Base-by-base conservation (phyloP, 129 eudicot genomes). In the Helichrysum umbraculigerum region DNA sequence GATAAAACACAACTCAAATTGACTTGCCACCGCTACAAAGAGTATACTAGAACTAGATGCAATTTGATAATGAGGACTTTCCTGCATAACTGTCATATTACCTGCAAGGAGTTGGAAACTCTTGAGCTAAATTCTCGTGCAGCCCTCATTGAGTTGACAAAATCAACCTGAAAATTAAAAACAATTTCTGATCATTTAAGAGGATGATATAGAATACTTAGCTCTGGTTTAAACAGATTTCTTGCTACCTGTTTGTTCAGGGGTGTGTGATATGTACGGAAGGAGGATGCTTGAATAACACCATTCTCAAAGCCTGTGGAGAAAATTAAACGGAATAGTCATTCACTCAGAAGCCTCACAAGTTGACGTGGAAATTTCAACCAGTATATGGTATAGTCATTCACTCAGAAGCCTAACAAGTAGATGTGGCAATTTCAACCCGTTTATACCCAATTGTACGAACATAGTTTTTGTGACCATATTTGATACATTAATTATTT, bases 221-320 rank as follows among this genome's bases (percentile, higher is more conserved):
- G 59, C 76, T 58, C 19, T 25, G 41, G 19, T 52, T 9, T 68
- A 32, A 60, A 68, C 28, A 9, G 3, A n/a, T 16, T 72, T 33
- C 1, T 56, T 52, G 14, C 19, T 85, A 91, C 98, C 82, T 94
- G 99, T 74, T 94, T 91, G 83, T 91, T 94, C 20, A 94, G 88
- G 51, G 99, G 99, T 0, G 99, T 91, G 89, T 94, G 97, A 81
- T 87, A 94, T 58, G 99, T 94, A 74, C 97, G 97, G 63, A 94
- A 94, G 33, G 96, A 82, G 41, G 99, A 94, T 80, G 97, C 94
- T 80, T 54, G 82, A 79, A 94, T 89, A 50, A 91, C 79, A 62
- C 99, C 99, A 71, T 80, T 77, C 81, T 89, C 99, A 78, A 84
- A 86, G 69, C 96, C 99, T 94, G 88, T 57, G 63, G 70, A 42